phyloP scores from a whole-genome alignment of 805 yeast genomes.

The Lachancea sp. region DNA sequence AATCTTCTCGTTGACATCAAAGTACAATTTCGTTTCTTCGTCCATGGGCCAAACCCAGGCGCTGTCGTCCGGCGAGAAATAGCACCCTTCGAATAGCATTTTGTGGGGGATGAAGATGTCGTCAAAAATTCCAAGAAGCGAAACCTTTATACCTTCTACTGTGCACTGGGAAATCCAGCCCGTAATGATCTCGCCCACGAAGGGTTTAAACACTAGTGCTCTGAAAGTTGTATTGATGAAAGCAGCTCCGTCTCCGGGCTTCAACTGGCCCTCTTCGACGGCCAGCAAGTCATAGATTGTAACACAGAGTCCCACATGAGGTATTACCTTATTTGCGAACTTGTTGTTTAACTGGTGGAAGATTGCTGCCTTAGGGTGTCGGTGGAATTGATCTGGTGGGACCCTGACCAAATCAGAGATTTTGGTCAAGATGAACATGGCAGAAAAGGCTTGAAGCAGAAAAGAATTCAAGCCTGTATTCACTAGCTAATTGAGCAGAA shows the following conservation, averaged over 20 bases:
- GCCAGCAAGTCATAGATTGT: conserved; percentile 76
- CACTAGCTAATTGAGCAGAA: not conserved
- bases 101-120: conserved; percentile 85
- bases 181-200: conserved; percentile 83
- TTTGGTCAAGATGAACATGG: conserved; percentile 79
- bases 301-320: conserved; percentile 76
- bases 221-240: conserved; percentile 71
- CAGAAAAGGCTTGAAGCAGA: not conserved
- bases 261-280: conserved; percentile 83
- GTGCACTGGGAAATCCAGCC: conserved; percentile 92
- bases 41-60: conserved; percentile 92
- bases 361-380: conserved; percentile 66
- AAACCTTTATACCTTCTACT: conserved; percentile 73
- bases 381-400: conserved; percentile 76
- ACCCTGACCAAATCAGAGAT: conserved; percentile 80
- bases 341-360: conserved; percentile 76
- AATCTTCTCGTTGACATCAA: conserved; percentile 87
- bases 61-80: conserved; percentile 63
- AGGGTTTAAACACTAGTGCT: conserved; percentile 82
- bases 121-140: conserved; percentile 72
- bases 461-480: not conserved
- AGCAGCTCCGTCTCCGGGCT: conserved; percentile 92
- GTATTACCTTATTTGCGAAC: conserved; percentile 79
- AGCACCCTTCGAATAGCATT: conserved; percentile 72
- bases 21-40: conserved; percentile 66